A percentile compares a stretch with the other conserved stretches of the same genome.
Conservation (phyloP, 805 yeast species). For the Blastobotrys parvus region DNA sequence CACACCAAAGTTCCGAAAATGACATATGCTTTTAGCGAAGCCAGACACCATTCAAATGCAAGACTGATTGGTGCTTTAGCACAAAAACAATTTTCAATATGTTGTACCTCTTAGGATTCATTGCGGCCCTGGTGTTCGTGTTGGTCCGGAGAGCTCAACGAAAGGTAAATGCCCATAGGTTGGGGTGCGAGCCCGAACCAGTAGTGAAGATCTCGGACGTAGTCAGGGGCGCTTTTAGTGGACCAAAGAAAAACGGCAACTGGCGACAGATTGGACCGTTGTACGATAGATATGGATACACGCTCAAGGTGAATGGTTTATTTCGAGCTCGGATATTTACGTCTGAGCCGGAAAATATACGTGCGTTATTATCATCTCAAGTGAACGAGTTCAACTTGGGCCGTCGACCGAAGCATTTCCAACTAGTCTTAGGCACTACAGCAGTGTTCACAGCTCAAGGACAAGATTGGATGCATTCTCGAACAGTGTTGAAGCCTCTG, state of each 20-base stretch:
- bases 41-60: no score
- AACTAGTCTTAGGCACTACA: conserved; percentile 14
- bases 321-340: conserved; percentile 12
- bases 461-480: conserved; percentile 26
- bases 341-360: conserved; percentile 23
- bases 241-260: neutral
- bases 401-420: conserved; percentile 12
- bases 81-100: no score
- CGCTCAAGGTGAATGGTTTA: neutral
- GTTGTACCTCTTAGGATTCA: no score
- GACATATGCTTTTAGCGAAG: no score
- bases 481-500: conserved; percentile 26
- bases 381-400: conserved; percentile 25
- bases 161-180: no score
- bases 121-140: no score
- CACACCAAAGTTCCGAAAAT: no score
- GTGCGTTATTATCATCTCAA: conserved; percentile 21
- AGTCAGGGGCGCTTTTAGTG: neutral
- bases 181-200: no score
- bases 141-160: no score
- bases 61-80: no score
- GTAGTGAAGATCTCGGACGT: no score
- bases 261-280: neutral
- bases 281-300: neutral
- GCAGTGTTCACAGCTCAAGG: conserved; percentile 26